phyloP scores from a whole-genome alignment of 1,139 yeast genomes.

The Petasospora fabianii region DNA sequence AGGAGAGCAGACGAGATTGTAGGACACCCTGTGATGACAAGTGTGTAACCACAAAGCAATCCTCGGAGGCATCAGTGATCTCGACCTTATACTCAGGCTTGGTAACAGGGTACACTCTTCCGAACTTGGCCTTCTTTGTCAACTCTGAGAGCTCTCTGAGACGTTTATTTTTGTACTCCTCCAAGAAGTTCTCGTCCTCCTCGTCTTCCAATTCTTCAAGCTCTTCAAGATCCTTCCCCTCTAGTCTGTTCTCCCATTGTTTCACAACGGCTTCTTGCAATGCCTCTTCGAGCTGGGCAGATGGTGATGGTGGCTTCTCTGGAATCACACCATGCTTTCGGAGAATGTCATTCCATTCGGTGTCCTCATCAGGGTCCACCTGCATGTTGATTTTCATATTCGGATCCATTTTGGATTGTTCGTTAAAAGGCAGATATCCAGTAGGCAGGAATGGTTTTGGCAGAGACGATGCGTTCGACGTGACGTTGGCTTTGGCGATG shows the following conservation, averaged over 20 bases:
- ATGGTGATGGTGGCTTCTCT: slow-evolving; percentile 84
- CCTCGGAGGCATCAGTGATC: slow-evolving; percentile 73
- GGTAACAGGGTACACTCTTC: slow-evolving; percentile 69
- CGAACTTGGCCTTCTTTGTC: slow-evolving; percentile 63
- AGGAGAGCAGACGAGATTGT: slow-evolving; percentile 69
- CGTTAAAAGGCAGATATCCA: too few species aligned
- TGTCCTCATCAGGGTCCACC: slow-evolving; percentile 93
- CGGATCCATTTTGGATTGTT: slow-evolving; percentile 9
- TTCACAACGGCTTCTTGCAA: slow-evolving; percentile 73
- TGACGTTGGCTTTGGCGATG: too few species aligned
- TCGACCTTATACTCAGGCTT: slow-evolving; percentile 87
- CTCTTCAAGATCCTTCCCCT: slow-evolving; percentile 71
- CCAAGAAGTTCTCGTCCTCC: slow-evolving; percentile 75
- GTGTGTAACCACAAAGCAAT: slow-evolving; percentile 66
- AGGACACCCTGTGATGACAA: slow-evolving; percentile 61
- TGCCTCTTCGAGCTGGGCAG: slow-evolving; percentile 82
- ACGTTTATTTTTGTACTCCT: slow-evolving; percentile 70
- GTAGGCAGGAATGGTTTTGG: too few species aligned
- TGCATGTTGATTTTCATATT: slow-evolving; percentile 46
- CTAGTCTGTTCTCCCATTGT: slow-evolving; percentile 58
- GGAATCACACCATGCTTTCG: slow-evolving; percentile 91
- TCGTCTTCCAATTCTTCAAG: slow-evolving; percentile 75
- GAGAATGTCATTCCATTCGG: slow-evolving; percentile 97
- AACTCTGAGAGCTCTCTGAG: slow-evolving; percentile 65
- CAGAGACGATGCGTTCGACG: too few species aligned